Evolutionary conservation across 1,284 basidiomycete genomes (phyloP), one percentile per base, ranked within the genome.

Genomic region (Pseudozyma tsukubaensis): DNA sequence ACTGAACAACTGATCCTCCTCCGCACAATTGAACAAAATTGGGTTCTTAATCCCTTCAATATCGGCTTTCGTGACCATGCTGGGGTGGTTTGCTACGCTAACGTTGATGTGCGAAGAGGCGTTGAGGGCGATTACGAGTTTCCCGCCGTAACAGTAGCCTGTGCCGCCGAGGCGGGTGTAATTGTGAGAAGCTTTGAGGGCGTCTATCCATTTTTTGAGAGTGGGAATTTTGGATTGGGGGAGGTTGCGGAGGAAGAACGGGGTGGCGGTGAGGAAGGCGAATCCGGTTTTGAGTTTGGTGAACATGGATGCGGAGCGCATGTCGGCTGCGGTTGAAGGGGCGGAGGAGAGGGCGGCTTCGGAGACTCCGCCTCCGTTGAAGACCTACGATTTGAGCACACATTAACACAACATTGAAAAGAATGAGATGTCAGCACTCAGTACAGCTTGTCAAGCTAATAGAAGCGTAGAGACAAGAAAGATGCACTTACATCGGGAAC

Each of bases 131-230:
- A 81, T 55, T 50, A 81, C 63, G 43, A 83, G 59, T 2, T 79
- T 76, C 10, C 86, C 91, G 8, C 91, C 91, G 67, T 87, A 90
- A 79, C 91, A 91, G 82, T 89, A 91, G 3, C 91, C 91, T 36
- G 90, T 86, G 2, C 87, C 88, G 2, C 90, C 90, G 48, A 92
- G 77, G 53, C 87, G 88, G 39, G 87, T 85, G 76, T 91, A 90
- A 32, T 87, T 86, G 63, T 89, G 86, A 10, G 84, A 84, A 59
- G 87, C 86, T 13, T 91, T 74, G 40, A 78, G 63, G 3, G 47
- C 19, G 1, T 64, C 53, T 21, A 78, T 54, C 76, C 68, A 78
- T 32, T 63, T 59, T 29, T 65, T 61, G 35, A 71, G 36, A 3
- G 40, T 45, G 3, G 48, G 44, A 1, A 69, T 40, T 18, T 68